Evolutionary conservation across 2,329 filamentous ascomycete species (phyloP), one percentile per base, ranked within the genome.

Genomic region (Fusarium continuum): DNA sequence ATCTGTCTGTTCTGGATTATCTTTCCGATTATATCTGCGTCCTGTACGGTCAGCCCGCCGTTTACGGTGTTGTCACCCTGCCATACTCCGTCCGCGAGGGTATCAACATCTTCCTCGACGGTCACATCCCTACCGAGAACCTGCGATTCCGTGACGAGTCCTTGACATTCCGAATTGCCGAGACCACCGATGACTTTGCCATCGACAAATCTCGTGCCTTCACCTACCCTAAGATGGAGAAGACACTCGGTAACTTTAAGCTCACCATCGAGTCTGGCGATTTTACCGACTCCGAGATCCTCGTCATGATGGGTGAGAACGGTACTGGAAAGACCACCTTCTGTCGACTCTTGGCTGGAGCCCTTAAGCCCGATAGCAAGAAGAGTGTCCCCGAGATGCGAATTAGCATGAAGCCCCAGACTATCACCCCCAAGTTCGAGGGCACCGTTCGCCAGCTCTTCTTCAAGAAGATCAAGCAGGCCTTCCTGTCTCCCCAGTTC

Each of bases 221-320:
- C 82, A 81, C 79, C 58, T 99, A 98, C 77, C 94, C 95, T 29
- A 81, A 81, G 48, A 97, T 99, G 93, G 85, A 92, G 77, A 98
- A 98, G 86, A 95, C 91, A 0, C 84, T 98, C 31, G 95, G 93
- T 59, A 86, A 85, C 76, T 99, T 99, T 85, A 87, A 91, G 72
- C 87, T 99, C 45, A 85, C 79, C 55, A 88, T 99, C 67, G 91
- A 98, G 40, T 55, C 85, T 20, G 95, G 96, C 70, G 84, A 89
- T 60, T 99, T 99, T 76, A 98, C 95, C 17, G 94, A 99, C 77
- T 99, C 95, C 1, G 95, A 99, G 76, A 99, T 99, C 70, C 88
- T 99, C 55, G 95, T 99, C 78, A 96, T 99, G 92, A 98, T 99
- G 95, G 95, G 95, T 70, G 94, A 98, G 83, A 99, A 99, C 80